Evolutionary conservation across 2,329 filamentous ascomycete species (phyloP).

Genomic region (Ascochyta viciae-villosae): DNA sequence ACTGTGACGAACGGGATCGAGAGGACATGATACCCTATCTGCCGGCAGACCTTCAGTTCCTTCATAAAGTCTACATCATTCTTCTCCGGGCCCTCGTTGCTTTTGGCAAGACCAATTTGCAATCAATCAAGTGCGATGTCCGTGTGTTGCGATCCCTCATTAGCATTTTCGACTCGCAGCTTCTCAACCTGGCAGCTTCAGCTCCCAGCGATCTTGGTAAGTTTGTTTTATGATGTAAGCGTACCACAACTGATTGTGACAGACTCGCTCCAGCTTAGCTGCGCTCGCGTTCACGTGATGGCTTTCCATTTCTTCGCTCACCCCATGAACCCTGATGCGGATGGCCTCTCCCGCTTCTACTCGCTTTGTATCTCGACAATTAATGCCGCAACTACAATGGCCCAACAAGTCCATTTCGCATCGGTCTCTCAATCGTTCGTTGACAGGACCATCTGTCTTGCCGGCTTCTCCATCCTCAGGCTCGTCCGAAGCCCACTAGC

Average conservation of each 20-base stretch:
- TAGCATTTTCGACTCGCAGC: constrained; percentile 46
- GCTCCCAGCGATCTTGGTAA: constrained; percentile 44
- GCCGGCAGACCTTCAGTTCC: constrained; percentile 40
- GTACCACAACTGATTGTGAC: constrained; percentile 19
- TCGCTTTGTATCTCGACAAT: constrained; percentile 44
- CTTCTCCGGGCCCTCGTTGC: constrained; percentile 44
- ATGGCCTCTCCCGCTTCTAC: constrained; percentile 40
- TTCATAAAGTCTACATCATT: constrained; percentile 44
- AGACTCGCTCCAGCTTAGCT: constrained; percentile 46
- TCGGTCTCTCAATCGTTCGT: constrained; percentile 43
- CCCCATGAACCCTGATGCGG: constrained; percentile 36
- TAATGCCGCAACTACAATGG: constrained; percentile 31
- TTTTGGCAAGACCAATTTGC: constrained; percentile 44
- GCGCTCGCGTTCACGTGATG: constrained; percentile 45
- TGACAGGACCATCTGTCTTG: constrained; percentile 43
- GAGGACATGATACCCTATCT: constrained; percentile 44
- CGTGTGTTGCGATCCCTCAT: constrained; percentile 44
- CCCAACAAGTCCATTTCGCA: constrained; percentile 34
- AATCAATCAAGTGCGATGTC: constrained; percentile 39
- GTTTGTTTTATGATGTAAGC: background rate
- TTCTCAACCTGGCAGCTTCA: constrained; percentile 37
- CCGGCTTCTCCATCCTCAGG: constrained; percentile 44
- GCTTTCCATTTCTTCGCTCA: constrained; percentile 48
- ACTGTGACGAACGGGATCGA: constrained; percentile 41
- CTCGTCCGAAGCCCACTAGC: constrained; percentile 40